These are phyloP conservation scores for Coniosporium tulheliwenetii DNA, from an alignment of 2,329 filamentous ascomycete species.

Conservation along the genomic window DNA sequence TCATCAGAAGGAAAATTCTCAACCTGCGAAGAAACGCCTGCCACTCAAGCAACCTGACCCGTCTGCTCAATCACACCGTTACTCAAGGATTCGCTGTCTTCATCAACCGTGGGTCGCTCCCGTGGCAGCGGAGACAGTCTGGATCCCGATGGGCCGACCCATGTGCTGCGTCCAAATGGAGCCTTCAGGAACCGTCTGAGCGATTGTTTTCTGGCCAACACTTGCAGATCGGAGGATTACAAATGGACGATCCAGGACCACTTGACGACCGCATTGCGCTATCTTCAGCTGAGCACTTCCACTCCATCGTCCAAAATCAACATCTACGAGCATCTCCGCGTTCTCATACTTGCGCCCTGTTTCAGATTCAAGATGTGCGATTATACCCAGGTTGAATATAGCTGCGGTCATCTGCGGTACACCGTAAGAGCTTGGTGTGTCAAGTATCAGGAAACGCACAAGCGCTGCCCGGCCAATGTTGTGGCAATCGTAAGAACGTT, in stretches of 20 bases:
- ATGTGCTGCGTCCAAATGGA: not conserved
- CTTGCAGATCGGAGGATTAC: no score
- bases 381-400: slow-evolving; percentile 42
- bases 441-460: slow-evolving; percentile 37
- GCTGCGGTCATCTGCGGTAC: slow-evolving; percentile 38
- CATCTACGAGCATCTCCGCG: slow-evolving; percentile 1
- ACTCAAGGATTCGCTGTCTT: no score
- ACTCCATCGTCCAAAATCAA: not conserved
- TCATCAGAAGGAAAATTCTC: no score
- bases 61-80: no score
- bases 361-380: slow-evolving; percentile 37
- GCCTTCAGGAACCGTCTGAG: not conserved
- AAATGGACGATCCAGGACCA: not conserved
- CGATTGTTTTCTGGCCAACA: not conserved
- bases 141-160: no score
- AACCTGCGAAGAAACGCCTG: no score
- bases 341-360: not conserved
- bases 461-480: slow-evolving; percentile 38
- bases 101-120: no score
- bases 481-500: slow-evolving; percentile 28
- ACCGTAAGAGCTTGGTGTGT: slow-evolving; percentile 41
- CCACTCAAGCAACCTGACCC: no score
- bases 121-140: no score
- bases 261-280: not conserved
- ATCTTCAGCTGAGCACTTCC: not conserved